Conservation (phyloP, 331 rosid species). For the Telfairia occidentalis region DNA sequence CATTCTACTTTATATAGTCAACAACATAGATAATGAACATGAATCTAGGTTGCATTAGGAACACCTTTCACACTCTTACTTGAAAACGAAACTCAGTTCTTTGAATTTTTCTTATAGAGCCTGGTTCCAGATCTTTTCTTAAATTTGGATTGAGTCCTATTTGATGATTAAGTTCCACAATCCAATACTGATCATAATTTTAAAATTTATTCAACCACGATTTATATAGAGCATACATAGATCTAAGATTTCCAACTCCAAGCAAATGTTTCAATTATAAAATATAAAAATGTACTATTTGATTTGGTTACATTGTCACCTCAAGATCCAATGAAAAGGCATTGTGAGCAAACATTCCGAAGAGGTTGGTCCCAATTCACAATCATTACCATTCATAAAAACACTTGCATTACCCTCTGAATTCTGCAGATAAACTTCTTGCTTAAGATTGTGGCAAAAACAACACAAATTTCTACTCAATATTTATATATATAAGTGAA, state of each 20-base stretch:
- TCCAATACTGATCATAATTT: not conserved
- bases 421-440: not conserved
- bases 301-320: not conserved
- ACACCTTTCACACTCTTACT: too few relatives aligned
- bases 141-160: not conserved
- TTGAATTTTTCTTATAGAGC: too few relatives aligned
- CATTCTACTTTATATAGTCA: too few relatives aligned
- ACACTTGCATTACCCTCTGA: not conserved
- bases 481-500: constrained; percentile 18
- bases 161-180: not conserved
- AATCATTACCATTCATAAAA: not conserved
- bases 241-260: not conserved
- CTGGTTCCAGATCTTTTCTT: too few relatives aligned
- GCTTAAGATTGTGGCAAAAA: constrained; percentile 9
- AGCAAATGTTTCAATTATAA: not conserved
- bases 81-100: too few relatives aligned
- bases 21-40: too few relatives aligned
- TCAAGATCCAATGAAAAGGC: not conserved
- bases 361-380: constrained; percentile 11
- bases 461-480: not conserved
- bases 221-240: not conserved
- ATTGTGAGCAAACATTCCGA: not conserved
- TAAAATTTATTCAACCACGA: not conserved
- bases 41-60: too few relatives aligned
- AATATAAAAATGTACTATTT: not conserved